Base-by-base conservation (phyloP, 352 stramenopile genomes). In the Phytophthora nicotianae region DNA sequence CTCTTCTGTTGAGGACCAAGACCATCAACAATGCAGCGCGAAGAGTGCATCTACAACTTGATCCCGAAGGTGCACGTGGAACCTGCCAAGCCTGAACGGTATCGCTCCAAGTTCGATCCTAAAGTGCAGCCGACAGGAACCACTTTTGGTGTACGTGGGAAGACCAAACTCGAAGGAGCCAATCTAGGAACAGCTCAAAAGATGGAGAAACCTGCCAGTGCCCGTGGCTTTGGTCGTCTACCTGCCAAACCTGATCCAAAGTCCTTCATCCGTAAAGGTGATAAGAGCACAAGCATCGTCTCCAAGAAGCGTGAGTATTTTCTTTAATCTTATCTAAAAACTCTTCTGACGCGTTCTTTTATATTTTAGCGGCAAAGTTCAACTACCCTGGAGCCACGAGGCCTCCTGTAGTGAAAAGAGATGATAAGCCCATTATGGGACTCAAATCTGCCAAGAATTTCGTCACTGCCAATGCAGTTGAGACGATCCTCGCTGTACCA, bases 401-500 rank as follows among this genome's bases (percentile, higher is more conserved):
- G 49, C 70, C 89, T 4, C 23, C 75, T 0, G 75, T 98, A 13
- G 93, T 97, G 26, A 88, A 79, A 40, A 74, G 77, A 11, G 76
- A 95, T 33, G 93, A 98, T 27, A 95, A 91, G 54, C 92, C 95
- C 1, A 90, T 98, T 43, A 91, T 97, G 78, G 95, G 93, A 0
- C 72, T 98, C 42, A 96, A 93, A 43, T 96, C 90, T 1, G 81
- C 80, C 50, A 98, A 97, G 72, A 97, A 98, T 57, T 98, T 93
- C 56, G 74, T 98, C 29, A 96, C 88, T 16, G 84, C 90, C 4
- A 98, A 98, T 79, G 93, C 95, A 8, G 86, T 98, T 3, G 91
- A 98, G 70, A 84, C 79, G 1, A 98, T 98, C 54, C 74, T 97
- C 10, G 64, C 89, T 33, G 75, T 92, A 42, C 83, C 86, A 0